Evolutionary conservation across 305 asterid species (phyloP), one percentile per base, ranked within the genome.

Genomic region (Fraxinus baroniana): DNA sequence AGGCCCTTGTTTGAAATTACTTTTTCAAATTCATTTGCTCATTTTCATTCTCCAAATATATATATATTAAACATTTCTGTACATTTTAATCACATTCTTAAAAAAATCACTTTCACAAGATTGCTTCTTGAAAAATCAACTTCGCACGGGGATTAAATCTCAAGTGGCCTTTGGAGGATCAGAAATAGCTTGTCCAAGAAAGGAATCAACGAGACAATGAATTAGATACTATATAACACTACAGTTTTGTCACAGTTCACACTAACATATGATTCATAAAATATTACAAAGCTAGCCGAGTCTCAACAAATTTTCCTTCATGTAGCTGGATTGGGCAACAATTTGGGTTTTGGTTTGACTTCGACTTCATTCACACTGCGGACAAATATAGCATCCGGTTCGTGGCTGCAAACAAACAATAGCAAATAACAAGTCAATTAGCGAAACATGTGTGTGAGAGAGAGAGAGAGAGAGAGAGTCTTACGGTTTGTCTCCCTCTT

Each of bases 351-450:
- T 49, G 99, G 98, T 90, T 92, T 95, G 37, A 93, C 97, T 89
- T 95, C 98, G 22, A 95, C 97, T 92, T 95, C 99, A 52, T 93
- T 94, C 78, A 94, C 97, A 32, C 91, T 90, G 24, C 99, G 98
- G 22, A 96, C 93, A 35, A 87, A 92, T 86, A 94, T 92, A 78
- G 94, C 88, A 81, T 94, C 99, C 1, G 97, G 97, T 75, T 92
- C 97, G 71, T 95, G 99, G 79, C 98, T 93, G 94, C 87, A 87
- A 82, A 60, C 8, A 24, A 4, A 26, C 15, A 17, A 57, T 1
- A 55, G 20, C 18, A 74, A 74, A 7, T 35, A n/a, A 68, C 28
- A 24, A 26, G 49, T 36, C 52, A 18, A 10, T 57, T 2, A 57
- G 68, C 68, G 0, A 6, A 6, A 18, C 68, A 5, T 1, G n/a